Percentiles rank a stretch among this genome's conserved stretches.
These are phyloP conservation scores for Apiotrichum akiyoshidainum DNA, from an alignment of 1,284 basidiomycete species.

Conservation along the genomic window DNA sequence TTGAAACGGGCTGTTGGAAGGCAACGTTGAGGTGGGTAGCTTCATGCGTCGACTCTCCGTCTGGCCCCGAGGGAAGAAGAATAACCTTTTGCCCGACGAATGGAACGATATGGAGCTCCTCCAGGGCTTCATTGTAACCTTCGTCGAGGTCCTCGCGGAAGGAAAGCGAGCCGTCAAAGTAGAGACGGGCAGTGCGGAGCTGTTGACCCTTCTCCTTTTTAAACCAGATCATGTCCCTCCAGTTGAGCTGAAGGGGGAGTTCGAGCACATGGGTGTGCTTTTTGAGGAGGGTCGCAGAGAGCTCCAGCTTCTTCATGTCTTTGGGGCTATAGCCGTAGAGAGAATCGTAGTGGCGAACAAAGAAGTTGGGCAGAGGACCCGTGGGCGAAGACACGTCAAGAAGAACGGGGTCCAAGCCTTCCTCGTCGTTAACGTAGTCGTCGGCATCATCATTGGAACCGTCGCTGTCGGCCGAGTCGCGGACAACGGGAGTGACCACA, in stretches of 20 bases:
- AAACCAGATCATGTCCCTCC: background rate
- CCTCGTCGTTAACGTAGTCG: background rate
- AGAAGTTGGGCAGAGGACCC: background rate
- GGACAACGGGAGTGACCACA: background rate
- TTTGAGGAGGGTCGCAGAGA: background rate
- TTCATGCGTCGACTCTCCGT: no score
- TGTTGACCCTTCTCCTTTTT: background rate
- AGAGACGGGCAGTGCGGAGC: background rate
- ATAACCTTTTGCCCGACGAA: background rate
- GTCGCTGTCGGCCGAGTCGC: background rate
- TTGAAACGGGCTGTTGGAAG: no score
- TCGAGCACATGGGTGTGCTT: background rate
- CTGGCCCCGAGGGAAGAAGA: no score
- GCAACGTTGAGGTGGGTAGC: no score
- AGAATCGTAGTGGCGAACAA: background rate
- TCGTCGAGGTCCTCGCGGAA: background rate
- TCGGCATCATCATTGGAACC: background rate
- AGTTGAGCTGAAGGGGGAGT: background rate
- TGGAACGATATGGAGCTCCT: background rate
- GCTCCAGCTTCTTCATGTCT: background rate
- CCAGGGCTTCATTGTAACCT: background rate
- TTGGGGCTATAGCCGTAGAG: background rate
- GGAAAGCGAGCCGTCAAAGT: background rate
- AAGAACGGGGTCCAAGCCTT: background rate
- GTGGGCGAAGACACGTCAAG: background rate